Conservation (phyloP, 352 stramenopile species). For the Globisporangium polare region DNA sequence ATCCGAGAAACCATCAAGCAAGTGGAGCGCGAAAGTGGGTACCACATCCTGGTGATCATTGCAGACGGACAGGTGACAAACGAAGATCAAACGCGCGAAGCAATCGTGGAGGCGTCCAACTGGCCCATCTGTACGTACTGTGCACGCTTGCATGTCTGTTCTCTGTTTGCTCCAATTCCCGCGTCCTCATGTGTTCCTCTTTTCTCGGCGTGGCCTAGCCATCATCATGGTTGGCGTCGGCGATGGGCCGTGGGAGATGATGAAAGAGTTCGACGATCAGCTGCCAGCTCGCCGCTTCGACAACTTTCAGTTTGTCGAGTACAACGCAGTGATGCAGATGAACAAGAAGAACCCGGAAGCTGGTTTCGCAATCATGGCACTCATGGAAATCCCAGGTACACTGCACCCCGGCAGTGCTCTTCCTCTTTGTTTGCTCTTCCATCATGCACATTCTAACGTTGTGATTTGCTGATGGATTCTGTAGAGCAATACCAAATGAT, state of each 20-base stretch:
- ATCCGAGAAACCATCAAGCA: conserved; percentile 56
- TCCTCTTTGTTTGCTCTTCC: not conserved
- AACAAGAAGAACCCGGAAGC: conserved; percentile 63
- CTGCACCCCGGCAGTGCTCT: not conserved
- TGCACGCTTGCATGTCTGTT: not conserved
- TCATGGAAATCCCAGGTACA: conserved; percentile 76
- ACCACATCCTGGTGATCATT: conserved; percentile 83
- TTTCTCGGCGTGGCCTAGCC: conserved; percentile 6
- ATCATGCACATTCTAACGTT: not conserved
- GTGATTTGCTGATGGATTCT: conserved; percentile 7
- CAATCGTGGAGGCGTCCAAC: conserved; percentile 65
- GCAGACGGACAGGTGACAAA: conserved; percentile 59
- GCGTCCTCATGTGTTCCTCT: not conserved
- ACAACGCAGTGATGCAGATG: conserved; percentile 57
- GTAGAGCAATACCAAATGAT: conserved; percentile 63
- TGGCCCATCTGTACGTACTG: conserved; percentile 50
- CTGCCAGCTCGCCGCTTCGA: conserved; percentile 63
- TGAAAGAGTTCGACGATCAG: conserved; percentile 72
- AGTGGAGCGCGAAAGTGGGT: conserved; percentile 36
- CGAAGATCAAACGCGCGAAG: conserved; percentile 45
- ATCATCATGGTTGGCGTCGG: conserved; percentile 73
- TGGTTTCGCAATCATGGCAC: conserved; percentile 63
- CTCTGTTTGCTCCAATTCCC: not conserved
- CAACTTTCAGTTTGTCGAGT: conserved; percentile 85
- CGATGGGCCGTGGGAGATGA: conserved; percentile 77